phyloP scores from a whole-genome alignment of 2,329 filamentous ascomycete species.

The Lecanicillium sp. region DNA sequence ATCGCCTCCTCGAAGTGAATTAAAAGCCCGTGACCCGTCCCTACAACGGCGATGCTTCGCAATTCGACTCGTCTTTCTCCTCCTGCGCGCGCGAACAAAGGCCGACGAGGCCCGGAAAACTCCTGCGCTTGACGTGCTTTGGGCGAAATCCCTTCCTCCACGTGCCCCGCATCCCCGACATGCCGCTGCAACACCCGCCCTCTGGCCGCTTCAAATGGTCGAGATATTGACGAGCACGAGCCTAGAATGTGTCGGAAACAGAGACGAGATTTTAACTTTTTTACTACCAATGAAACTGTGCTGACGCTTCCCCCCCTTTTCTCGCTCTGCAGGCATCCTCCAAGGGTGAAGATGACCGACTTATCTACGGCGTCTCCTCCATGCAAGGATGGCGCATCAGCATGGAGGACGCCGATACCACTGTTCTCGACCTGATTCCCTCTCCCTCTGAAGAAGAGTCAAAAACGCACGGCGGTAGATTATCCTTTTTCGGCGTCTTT shows the following conservation, averaged over 20 bases:
- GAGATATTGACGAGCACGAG: too few relatives aligned
- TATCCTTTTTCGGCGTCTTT: constrained; percentile 97
- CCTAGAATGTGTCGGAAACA: constrained; percentile 1
- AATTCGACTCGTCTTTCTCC: too few relatives aligned
- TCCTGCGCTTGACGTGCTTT: too few relatives aligned
- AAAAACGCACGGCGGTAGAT: constrained; percentile 59
- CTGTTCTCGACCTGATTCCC: constrained; percentile 77
- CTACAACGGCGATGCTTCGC: too few relatives aligned
- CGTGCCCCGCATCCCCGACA: constrained; percentile 7
- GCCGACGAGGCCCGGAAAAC: too few relatives aligned
- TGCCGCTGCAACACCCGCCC: constrained; percentile 3
- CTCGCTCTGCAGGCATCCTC: constrained; percentile 61
- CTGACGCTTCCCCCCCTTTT: background rate
- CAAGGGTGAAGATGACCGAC: constrained; percentile 83
- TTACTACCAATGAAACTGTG: background rate
- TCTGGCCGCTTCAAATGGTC: background rate
- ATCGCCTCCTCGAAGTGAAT: too few relatives aligned
- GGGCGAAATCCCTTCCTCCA: constrained; percentile 9
- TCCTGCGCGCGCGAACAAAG: too few relatives aligned
- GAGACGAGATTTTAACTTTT: background rate
- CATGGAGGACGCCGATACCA: constrained; percentile 96
- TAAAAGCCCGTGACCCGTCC: too few relatives aligned
- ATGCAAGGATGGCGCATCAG: constrained; percentile 99
- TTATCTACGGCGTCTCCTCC: constrained; percentile 88
- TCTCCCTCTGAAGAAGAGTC: constrained; percentile 37